Evolutionary conservation across 2,329 filamentous ascomycete genomes (phyloP).

Genomic region (Botrytis byssoidea): DNA sequence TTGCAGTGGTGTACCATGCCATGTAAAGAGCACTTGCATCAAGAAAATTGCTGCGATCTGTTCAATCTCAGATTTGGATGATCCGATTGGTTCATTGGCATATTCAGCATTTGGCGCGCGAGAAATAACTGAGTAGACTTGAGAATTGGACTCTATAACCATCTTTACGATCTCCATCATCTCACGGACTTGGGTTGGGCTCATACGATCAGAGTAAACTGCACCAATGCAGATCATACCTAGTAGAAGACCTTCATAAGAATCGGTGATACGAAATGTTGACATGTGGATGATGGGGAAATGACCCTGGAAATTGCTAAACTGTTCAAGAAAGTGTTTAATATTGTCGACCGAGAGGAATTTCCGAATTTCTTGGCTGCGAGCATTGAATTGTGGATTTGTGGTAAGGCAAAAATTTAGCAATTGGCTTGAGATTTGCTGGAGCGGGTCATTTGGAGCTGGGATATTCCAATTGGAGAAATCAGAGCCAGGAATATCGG

Average conservation of each 20-base stretch:
- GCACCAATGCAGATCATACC: slow-evolving; percentile 72
- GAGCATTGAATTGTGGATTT: slow-evolving; percentile 56
- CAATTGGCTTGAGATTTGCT: slow-evolving; percentile 55
- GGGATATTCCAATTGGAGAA: slow-evolving; percentile 45
- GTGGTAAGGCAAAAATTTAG: slow-evolving; percentile 56
- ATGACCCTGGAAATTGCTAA: slow-evolving; percentile 71
- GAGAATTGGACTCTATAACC: slow-evolving; percentile 57
- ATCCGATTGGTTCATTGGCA: slow-evolving; percentile 41
- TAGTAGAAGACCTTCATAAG: slow-evolving; percentile 65
- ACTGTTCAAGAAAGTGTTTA: slow-evolving; percentile 68
- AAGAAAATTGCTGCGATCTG: slow-evolving; percentile 67
- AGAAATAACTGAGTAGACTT: slow-evolving; percentile 49
- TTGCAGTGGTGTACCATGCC: slow-evolving; percentile 68
- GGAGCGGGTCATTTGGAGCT: slow-evolving; percentile 47
- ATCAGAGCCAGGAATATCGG: slow-evolving; percentile 33
- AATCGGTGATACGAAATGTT: slow-evolving; percentile 65
- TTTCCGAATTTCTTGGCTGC: slow-evolving; percentile 49
- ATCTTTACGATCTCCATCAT: slow-evolving; percentile 64
- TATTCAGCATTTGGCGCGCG: slow-evolving; percentile 42
- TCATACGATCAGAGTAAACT: slow-evolving; percentile 67
- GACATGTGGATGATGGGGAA: slow-evolving; percentile 71
- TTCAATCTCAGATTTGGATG: slow-evolving; percentile 52
- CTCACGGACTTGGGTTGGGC: slow-evolving; percentile 60
- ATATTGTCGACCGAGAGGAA: slow-evolving; percentile 67
- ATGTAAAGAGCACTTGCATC: slow-evolving; percentile 61